Conservation (phyloP, 805 yeast genomes). For the Priceomyces castillae region DNA sequence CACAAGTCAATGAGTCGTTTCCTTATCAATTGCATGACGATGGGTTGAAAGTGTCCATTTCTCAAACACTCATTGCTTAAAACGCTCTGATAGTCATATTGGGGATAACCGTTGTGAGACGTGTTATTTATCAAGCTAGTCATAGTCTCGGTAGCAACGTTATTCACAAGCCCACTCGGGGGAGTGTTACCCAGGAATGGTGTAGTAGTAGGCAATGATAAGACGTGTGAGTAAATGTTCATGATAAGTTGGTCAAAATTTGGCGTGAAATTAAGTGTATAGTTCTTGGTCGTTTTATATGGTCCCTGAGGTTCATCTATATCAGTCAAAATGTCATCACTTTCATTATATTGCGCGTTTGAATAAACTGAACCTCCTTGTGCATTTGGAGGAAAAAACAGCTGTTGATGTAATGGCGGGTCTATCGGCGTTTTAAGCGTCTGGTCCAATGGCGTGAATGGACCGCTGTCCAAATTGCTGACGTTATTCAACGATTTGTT, state of each 20-base stretch:
- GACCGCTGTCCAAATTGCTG: slow-evolving; percentile 22
- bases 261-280: slow-evolving; percentile 34
- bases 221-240: slow-evolving; percentile 31
- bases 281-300: slow-evolving; percentile 23
- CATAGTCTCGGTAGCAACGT: slow-evolving; percentile 44
- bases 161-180: slow-evolving; percentile 44
- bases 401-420: slow-evolving; percentile 9
- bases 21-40: slow-evolving; percentile 40
- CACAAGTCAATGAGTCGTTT: slow-evolving; percentile 42
- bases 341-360: slow-evolving; percentile 35
- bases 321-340: slow-evolving; percentile 43
- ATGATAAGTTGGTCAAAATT: slow-evolving; percentile 37
- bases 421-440: slow-evolving; percentile 41
- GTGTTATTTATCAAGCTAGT: slow-evolving; percentile 19
- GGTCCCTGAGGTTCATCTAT: slow-evolving; percentile 27
- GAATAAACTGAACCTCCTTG: slow-evolving; percentile 20
- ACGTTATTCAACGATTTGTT: slow-evolving; percentile 28
- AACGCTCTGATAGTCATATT: slow-evolving; percentile 34
- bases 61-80: slow-evolving; percentile 30
- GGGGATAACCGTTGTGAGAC: slow-evolving; percentile 16
- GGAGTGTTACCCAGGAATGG: slow-evolving; percentile 43
- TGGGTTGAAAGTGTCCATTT: slow-evolving; percentile 34
- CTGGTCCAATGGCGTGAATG: slow-evolving; percentile 46
- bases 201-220: slow-evolving; percentile 43
- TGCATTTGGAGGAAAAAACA: neutral